Evolutionary conservation across 768 basidiomycete species (phyloP).

Genomic region (Termitomyces sp.): DNA sequence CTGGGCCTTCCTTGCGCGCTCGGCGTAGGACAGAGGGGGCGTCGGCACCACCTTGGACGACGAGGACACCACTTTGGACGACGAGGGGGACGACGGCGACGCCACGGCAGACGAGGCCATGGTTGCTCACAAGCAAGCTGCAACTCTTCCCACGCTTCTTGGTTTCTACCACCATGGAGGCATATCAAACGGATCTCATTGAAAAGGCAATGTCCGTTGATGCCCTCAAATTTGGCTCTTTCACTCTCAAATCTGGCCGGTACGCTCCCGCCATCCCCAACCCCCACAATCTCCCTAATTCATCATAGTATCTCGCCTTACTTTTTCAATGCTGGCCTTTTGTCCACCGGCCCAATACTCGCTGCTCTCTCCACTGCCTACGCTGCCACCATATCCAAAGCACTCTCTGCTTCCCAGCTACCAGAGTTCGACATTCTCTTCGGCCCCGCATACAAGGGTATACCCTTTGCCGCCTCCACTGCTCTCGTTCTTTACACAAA

Average conservation of each 20-base stretch:
- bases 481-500: slow-evolving; percentile 67
- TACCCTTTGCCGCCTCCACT: slow-evolving; percentile 85
- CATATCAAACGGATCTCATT: slow-evolving; percentile 64
- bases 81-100: slow-evolving; percentile 19
- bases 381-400: slow-evolving; percentile 67
- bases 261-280: slow-evolving; percentile 30
- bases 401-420: slow-evolving; percentile 29
- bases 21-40: slow-evolving; percentile 52
- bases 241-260: slow-evolving; percentile 95
- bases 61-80: slow-evolving; percentile 4
- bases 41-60: not conserved
- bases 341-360: slow-evolving; percentile 81
- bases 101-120: not conserved
- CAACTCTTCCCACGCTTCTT: not conserved
- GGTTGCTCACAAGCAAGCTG: not conserved
- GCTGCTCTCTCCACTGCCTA: slow-evolving; percentile 75
- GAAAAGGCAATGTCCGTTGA: slow-evolving; percentile 60
- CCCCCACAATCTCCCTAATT: not conserved
- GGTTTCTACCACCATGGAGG: slow-evolving; percentile 19
- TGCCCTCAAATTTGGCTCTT: slow-evolving; percentile 86
- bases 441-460: slow-evolving; percentile 97
- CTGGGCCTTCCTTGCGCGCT: slow-evolving; percentile 46
- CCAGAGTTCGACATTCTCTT: slow-evolving; percentile 79
- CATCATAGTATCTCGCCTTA: slow-evolving; percentile 76
- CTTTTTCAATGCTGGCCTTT: slow-evolving; percentile 92